These are phyloP conservation scores for Oxyria digyna DNA, from an alignment of 148 eudicot species.

Conservation along the genomic window DNA sequence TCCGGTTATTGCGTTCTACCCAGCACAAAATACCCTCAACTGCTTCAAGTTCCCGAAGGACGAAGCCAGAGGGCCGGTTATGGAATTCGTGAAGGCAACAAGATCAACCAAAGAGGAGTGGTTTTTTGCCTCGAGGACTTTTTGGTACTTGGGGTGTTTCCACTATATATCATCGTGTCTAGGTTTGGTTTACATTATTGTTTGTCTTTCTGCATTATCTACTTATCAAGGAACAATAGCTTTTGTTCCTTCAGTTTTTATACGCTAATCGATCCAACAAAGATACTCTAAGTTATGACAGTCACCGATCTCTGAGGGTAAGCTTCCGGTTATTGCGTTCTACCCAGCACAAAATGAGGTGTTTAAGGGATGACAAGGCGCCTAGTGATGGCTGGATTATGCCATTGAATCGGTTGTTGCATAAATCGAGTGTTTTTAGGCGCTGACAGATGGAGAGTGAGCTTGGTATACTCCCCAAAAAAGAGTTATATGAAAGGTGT, in stretches of 20 bases:
- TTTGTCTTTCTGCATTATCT: too few relatives aligned
- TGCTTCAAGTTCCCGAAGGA: slow-evolving; percentile 63
- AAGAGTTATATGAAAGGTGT: slow-evolving; percentile 42
- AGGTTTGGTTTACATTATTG: too few relatives aligned
- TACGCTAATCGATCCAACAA: too few relatives aligned
- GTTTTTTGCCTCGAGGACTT: too few relatives aligned
- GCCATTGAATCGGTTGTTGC: slow-evolving; percentile 54
- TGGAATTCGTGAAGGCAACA: slow-evolving; percentile 56
- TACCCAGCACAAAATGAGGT: slow-evolving; percentile 76
- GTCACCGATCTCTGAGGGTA: too few relatives aligned
- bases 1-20: slow-evolving; percentile 66
- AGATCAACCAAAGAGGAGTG: slow-evolving; percentile 50
- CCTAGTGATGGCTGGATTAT: slow-evolving; percentile 60
- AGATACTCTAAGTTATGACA: too few relatives aligned
- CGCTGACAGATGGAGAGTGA: slow-evolving; percentile 51
- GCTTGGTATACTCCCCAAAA: slow-evolving; percentile 46
- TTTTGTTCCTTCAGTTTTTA: too few relatives aligned
- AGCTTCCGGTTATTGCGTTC: too few relatives aligned
- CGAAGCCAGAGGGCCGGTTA: slow-evolving; percentile 56
- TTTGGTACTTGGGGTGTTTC: too few relatives aligned
- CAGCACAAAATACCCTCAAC: slow-evolving; percentile 58
- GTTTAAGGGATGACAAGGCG: slow-evolving; percentile 30
- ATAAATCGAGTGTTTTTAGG: slow-evolving; percentile 41
- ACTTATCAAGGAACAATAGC: too few relatives aligned
- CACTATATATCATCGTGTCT: too few relatives aligned